Percentiles rank a stretch among this genome's conserved stretches.
Evolutionary conservation across 1,284 basidiomycete genomes (phyloP).

Genomic region (Cystobasidium sp.): DNA sequence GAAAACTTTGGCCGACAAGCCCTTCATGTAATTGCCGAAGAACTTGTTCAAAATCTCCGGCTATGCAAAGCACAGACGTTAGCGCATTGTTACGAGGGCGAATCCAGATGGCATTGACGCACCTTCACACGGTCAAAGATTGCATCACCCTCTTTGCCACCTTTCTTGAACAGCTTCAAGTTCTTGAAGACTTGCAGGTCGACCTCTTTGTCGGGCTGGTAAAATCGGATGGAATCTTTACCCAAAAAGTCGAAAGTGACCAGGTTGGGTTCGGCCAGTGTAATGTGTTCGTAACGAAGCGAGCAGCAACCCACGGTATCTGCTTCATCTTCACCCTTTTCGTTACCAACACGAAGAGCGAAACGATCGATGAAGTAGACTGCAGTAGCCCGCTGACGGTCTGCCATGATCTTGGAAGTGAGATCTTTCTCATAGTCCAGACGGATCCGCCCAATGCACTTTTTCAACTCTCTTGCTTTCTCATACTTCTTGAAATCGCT

Average conservation of each 20-base stretch:
- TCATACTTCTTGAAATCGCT: conserved; percentile 96
- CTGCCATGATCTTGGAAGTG: conserved; percentile 85
- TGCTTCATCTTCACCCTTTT: conserved; percentile 96
- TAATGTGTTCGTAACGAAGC: conserved; percentile 90
- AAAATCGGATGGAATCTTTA: conserved; percentile 96
- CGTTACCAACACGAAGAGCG: conserved; percentile 94
- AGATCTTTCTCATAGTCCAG: conserved; percentile 82
- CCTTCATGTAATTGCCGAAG: conserved; percentile 88
- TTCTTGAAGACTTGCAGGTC: conserved; percentile 89
- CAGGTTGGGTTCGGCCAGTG: conserved; percentile 76
- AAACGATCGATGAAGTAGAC: conserved; percentile 97
- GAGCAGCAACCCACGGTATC: conserved; percentile 98
- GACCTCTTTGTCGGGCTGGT: conserved; percentile 78
- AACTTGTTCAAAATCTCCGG: conserved; percentile 86
- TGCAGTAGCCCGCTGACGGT: conserved; percentile 89
- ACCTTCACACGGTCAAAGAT: conserved; percentile 77
- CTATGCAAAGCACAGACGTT: conserved; percentile 59
- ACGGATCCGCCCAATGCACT: conserved; percentile 85
- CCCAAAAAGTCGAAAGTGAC: conserved; percentile 94
- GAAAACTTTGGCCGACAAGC: conserved; percentile 95
- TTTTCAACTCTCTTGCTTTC: conserved; percentile 89
- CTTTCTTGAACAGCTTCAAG: conserved; percentile 83
- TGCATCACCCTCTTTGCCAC: conserved; percentile 85
- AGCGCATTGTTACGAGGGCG: background rate
- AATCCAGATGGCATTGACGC: conserved; percentile 27